A percentile compares a stretch with the other conserved stretches of the same genome.
Evolutionary conservation across 164 flowering plant species (phyloP).

Genomic region (Chloranthus sessilifolius): DNA sequence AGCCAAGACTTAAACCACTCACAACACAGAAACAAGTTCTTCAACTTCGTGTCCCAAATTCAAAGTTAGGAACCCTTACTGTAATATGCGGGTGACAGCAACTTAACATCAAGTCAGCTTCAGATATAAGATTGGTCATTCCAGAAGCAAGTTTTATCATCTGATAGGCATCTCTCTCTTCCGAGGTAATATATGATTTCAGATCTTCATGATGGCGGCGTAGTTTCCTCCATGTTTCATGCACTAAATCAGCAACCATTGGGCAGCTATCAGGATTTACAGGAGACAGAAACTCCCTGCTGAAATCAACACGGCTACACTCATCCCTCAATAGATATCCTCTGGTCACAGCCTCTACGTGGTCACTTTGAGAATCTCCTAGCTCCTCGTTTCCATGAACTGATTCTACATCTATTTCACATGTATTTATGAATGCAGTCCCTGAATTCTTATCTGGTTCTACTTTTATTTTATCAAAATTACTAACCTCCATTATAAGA

Average conservation of each 20-base stretch:
- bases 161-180: conserved; percentile 36
- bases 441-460: conserved; percentile 18
- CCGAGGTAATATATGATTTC: conserved; percentile 30
- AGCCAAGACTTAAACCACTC: too few species aligned
- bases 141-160: conserved; percentile 32
- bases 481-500: conserved; percentile 8
- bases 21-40: too few species aligned
- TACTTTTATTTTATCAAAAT: conserved; percentile 15
- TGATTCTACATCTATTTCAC: conserved; percentile 24
- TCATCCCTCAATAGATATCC: conserved; percentile 69
- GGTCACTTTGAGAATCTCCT: conserved; percentile 51
- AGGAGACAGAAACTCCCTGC: conserved; percentile 13
- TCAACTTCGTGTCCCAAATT: background rate
- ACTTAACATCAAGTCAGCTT: conserved; percentile 57
- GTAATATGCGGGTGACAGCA: conserved; percentile 29
- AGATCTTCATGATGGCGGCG: conserved; percentile 40
- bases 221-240: conserved; percentile 67
- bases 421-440: conserved; percentile 6
- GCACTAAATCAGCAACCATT: conserved; percentile 28
- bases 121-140: conserved; percentile 64
- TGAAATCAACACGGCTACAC: conserved; percentile 76
- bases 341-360: conserved; percentile 25
- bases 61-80: conserved; percentile 29
- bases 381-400: conserved; percentile 34
- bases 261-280: conserved; percentile 14